Base-by-base conservation (phyloP, 2,329 filamentous ascomycete species). In the Colletotrichum lini region DNA sequence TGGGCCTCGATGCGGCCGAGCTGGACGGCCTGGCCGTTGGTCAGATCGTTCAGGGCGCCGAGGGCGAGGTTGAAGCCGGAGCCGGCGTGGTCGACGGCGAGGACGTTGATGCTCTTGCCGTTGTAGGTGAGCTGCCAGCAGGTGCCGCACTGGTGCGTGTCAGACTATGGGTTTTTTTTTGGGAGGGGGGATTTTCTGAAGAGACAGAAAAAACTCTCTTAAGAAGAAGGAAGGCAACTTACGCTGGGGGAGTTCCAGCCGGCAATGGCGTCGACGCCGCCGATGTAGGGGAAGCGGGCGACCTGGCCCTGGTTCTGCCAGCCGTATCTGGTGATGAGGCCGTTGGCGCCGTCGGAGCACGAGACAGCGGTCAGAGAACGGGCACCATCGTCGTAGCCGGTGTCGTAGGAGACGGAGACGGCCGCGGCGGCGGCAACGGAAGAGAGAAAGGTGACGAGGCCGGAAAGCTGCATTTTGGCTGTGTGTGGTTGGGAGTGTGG, bases 331-430 rank as follows among this genome's bases (percentile, higher is more conserved):
- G 87, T 90, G 73, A 89, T 88, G 73, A 94, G 86, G 69, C 92
- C 92, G 81, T 93, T 91, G 72, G 73, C 57, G 65, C 92, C 92
- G 77, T 94, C 89, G 42, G 89, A 92, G 87, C 92, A 94, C 72
- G 90, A 79, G 54, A 94, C 86, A 6, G 77, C 79, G 44, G 81
- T 84, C 65, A 95, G 79, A 54, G 88, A 84, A 69, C 90, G 87
- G 71, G 75, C 74, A 56, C 79, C 79, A 73, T 91, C 83, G 78
- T 95, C 93, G 83, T 94, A 96, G 78, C 87, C 90, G 23, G 83
- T 82, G 82, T 95, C 93, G 81, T 91, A 96, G 74, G 91, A 92
- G 77, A 95, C 92, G 80, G 77, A 8, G 42, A 18, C 77, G 75
- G 83, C 83, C 23, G 81, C 77, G 67, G 78, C 78, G 68, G 82